Evolutionary conservation across 2,329 filamentous ascomycete species (phyloP).

Genomic region (Pseudocercospora pini-densiflorae): DNA sequence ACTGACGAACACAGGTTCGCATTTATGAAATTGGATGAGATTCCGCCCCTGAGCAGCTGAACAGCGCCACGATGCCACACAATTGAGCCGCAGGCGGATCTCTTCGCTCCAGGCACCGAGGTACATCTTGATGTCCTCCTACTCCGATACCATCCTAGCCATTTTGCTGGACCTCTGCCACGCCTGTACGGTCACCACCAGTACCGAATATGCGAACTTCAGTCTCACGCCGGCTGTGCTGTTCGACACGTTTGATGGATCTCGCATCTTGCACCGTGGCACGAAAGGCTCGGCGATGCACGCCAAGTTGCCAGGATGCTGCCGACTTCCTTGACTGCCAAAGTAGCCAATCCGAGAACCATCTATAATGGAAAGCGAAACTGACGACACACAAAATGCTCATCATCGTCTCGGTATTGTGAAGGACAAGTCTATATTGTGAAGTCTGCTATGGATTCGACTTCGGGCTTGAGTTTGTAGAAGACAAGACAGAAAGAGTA

Average conservation of each 20-base stretch:
- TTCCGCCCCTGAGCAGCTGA: background rate
- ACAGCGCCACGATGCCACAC: conserved; percentile 1
- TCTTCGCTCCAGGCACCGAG: background rate
- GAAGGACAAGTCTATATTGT: too few relatives aligned
- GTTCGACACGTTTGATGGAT: background rate
- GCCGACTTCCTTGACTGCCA: background rate
- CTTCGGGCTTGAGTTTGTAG: too few relatives aligned
- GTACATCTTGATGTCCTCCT: background rate
- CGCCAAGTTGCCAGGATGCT: background rate
- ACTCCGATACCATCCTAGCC: background rate
- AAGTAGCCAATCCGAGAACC: background rate
- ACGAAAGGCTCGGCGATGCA: background rate
- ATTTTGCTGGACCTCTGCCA: background rate
- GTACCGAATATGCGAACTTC: background rate
- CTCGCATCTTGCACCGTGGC: background rate
- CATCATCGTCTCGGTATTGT: too few relatives aligned
- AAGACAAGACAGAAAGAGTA: too few relatives aligned
- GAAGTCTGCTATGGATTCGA: too few relatives aligned
- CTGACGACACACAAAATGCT: too few relatives aligned
- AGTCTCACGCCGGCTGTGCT: background rate
- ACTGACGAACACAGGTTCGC: conserved; percentile 1
- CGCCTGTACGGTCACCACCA: background rate
- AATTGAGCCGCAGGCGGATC: background rate
- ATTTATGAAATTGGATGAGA: background rate
- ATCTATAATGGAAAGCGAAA: background rate